A percentile compares a stretch with the other conserved stretches of the same genome.
Conservation (phyloP, 2,329 filamentous ascomycete species). For the Alternaria sp. region DNA sequence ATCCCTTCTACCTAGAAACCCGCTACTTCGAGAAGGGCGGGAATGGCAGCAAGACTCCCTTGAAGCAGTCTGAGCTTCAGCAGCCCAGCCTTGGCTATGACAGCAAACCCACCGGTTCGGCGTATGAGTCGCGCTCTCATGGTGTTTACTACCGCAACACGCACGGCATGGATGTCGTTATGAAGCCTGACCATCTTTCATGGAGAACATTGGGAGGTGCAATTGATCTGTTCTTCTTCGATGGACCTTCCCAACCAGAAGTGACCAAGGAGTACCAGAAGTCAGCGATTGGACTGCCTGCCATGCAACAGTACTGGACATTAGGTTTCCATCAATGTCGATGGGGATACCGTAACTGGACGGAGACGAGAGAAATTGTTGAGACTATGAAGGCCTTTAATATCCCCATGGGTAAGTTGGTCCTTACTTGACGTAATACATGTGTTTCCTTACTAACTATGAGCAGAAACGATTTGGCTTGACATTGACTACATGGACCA, state of each 20-base stretch:
- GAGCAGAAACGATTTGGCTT: conserved; percentile 52
- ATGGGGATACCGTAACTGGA: conserved; percentile 82
- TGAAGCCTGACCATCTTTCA: conserved; percentile 70
- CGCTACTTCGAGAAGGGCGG: conserved; percentile 71
- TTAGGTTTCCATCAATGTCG: conserved; percentile 85
- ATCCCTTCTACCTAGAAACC: conserved; percentile 82
- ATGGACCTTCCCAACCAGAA: conserved; percentile 72
- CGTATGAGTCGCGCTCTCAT: conserved; percentile 74
- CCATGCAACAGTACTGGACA: conserved; percentile 81
- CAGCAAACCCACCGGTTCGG: conserved; percentile 44
- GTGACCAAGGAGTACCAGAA: conserved; percentile 76
- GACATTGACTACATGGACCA: conserved; percentile 55
- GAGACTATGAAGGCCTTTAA: conserved; percentile 62
- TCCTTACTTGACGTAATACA: neutral
- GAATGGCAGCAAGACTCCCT: conserved; percentile 60
- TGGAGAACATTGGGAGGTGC: conserved; percentile 79
- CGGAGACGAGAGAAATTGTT: conserved; percentile 66
- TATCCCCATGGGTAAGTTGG: conserved; percentile 58
- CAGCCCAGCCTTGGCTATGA: conserved; percentile 21
- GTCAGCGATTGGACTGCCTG: conserved; percentile 73
- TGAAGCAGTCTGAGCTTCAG: conserved; percentile 61
- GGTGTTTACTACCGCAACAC: conserved; percentile 80
- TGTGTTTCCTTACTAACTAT: neutral
- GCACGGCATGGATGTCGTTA: conserved; percentile 76
- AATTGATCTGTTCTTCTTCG: conserved; percentile 81